A percentile compares a stretch with the other conserved stretches of the same genome.
Evolutionary conservation across 2,329 filamentous ascomycete genomes (phyloP).

Genomic region (Elsinoe australis): DNA sequence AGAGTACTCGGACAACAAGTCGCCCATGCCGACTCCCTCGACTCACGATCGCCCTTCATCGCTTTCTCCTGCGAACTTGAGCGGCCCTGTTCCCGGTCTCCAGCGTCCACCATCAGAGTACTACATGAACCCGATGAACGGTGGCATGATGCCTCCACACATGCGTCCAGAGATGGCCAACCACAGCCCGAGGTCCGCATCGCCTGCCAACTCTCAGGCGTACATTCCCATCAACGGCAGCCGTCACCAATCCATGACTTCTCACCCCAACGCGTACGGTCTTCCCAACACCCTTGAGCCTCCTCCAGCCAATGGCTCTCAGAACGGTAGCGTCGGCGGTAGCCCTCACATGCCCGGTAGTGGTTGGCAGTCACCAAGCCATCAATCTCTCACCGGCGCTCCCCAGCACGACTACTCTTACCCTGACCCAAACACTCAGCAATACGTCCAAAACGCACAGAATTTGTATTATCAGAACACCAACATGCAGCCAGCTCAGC

Average conservation of each 20-base stretch:
- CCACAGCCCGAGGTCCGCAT: conserved; percentile 58
- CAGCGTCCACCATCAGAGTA: conserved; percentile 63
- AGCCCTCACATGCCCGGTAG: conserved; percentile 78
- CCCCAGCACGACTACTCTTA: conserved; percentile 65
- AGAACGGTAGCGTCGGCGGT: conserved; percentile 64
- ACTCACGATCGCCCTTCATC: conserved; percentile 72
- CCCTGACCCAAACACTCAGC: conserved; percentile 57
- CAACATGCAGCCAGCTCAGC: conserved; percentile 58
- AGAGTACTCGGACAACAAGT: conserved; percentile 62
- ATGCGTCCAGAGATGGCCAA: conserved; percentile 68
- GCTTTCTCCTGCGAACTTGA: conserved; percentile 69
- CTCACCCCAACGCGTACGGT: conserved; percentile 57
- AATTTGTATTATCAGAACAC: conserved; percentile 63
- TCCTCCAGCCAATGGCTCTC: conserved; percentile 68
- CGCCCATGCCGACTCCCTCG: conserved; percentile 72
- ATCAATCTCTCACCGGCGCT: conserved; percentile 64
- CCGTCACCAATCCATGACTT: conserved; percentile 59
- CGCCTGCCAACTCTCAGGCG: conserved; percentile 54
- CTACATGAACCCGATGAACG: conserved; percentile 68
- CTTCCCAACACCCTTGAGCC: conserved; percentile 72
- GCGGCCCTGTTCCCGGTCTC: conserved; percentile 61
- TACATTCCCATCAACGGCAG: conserved; percentile 50
- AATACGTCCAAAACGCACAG: conserved; percentile 51
- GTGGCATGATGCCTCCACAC: conserved; percentile 60
- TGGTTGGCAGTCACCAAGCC: conserved; percentile 80